Evolutionary conservation across 805 yeast species (phyloP).

Genomic region (Saccharomyces cerevisiae): DNA sequence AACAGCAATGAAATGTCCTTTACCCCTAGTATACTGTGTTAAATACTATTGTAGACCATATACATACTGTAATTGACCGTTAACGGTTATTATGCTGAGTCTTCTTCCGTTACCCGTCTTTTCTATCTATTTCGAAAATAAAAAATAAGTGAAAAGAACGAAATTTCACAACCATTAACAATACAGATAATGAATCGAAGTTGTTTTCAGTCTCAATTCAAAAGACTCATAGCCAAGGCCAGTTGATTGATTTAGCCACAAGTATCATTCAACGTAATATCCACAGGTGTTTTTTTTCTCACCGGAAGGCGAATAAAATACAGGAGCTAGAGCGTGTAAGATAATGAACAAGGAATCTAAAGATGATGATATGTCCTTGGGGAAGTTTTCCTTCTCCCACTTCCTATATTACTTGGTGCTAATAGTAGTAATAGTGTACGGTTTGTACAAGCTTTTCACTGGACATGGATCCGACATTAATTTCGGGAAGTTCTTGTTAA

Average conservation of each 20-base stretch:
- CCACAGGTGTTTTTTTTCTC: neutral
- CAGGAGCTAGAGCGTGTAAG: neutral
- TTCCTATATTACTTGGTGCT: constrained; percentile 17
- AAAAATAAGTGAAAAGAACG: neutral
- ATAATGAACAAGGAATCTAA: constrained; percentile 9
- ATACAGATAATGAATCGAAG: neutral
- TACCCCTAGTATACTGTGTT: neutral
- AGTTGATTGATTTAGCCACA: neutral
- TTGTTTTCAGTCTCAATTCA: neutral
- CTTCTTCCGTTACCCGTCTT: neutral
- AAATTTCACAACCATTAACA: neutral
- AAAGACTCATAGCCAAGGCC: neutral
- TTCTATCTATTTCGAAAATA: neutral
- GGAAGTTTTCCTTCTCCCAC: constrained; percentile 14
- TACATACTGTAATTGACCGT: neutral
- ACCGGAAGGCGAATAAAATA: neutral
- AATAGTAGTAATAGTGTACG: constrained; percentile 20
- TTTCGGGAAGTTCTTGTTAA: constrained; percentile 76
- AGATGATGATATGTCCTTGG: constrained; percentile 8
- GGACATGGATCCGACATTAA: constrained; percentile 90
- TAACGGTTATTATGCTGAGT: neutral
- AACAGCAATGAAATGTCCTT: constrained; percentile 2
- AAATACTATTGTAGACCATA: neutral
- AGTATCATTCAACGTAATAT: neutral
- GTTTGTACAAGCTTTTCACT: constrained; percentile 51